phyloP scores from a whole-genome alignment of 75 land plant species.

The Pinus albicaulis region DNA sequence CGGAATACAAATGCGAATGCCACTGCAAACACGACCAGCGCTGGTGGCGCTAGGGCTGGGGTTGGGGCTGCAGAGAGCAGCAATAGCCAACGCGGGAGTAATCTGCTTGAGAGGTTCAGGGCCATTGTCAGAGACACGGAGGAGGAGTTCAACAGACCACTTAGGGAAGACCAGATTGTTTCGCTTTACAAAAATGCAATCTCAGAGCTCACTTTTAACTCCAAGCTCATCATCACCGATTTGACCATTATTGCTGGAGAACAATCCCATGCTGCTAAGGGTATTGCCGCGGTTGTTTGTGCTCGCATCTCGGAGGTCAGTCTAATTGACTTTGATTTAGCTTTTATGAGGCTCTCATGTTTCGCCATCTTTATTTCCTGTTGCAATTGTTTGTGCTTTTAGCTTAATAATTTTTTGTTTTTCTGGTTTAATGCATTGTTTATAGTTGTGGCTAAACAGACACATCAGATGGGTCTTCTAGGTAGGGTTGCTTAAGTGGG shows the following conservation, averaged over 20 bases:
- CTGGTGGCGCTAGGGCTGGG: no score
- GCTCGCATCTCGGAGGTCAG: constrained; percentile 87
- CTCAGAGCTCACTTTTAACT: constrained; percentile 83
- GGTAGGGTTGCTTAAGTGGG: no score
- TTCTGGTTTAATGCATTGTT: background rate
- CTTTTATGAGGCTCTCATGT: background rate
- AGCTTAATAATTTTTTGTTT: background rate
- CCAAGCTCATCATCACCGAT: constrained; percentile 98
- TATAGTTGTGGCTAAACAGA: no score
- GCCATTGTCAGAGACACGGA: constrained; percentile 47
- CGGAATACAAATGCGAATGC: background rate
- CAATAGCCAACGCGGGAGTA: background rate
- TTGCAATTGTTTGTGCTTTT: background rate
- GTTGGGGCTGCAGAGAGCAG: background rate
- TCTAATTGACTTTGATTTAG: constrained; percentile 1
- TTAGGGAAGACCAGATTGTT: constrained; percentile 49
- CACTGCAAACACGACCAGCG: no score
- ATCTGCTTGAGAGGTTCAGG: constrained; percentile 50
- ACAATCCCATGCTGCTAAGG: constrained; percentile 59
- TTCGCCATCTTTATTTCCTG: background rate
- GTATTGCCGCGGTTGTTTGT: constrained; percentile 77
- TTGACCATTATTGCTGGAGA: constrained; percentile 97
- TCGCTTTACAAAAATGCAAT: constrained; percentile 66
- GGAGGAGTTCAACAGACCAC: constrained; percentile 6
- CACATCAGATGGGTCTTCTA: no score